Percentiles rank a stretch among this genome's conserved stretches.
phyloP scores from a whole-genome alignment of 805 yeast genomes.

The Spencermartinsiella europaea region DNA sequence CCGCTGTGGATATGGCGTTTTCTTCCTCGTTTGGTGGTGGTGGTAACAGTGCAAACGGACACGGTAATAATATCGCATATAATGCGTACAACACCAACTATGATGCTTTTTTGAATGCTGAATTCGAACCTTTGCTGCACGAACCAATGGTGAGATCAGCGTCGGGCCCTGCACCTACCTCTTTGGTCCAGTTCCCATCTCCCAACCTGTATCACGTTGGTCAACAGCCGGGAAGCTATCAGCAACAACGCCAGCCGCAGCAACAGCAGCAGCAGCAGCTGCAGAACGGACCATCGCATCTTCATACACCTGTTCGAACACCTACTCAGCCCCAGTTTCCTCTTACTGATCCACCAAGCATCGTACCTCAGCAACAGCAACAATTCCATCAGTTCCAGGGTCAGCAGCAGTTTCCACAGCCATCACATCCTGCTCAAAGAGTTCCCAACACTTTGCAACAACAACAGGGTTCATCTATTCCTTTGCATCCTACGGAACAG shows the following conservation, averaged over 20 bases:
- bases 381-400: background rate
- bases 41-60: background rate
- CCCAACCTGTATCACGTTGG: background rate
- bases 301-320: background rate
- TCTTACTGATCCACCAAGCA: background rate
- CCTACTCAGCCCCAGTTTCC: background rate
- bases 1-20: slow-evolving; percentile 3
- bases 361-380: background rate
- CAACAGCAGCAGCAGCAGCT: background rate
- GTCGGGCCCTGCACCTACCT: background rate
- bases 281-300: background rate
- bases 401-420: background rate
- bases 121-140: background rate
- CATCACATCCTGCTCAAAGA: too few relatives aligned
- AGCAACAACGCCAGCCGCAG: background rate
- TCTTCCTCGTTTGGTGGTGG: background rate
- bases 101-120: background rate
- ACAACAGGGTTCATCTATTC: too few relatives aligned
- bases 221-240: background rate
- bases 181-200: background rate
- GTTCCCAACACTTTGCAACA: too few relatives aligned
- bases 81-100: slow-evolving; percentile 3
- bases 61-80: background rate
- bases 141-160: background rate
- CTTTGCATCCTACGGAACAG: too few relatives aligned